Evolutionary conservation across 2,329 filamentous ascomycete species (phyloP).

Genomic region (Pseudocercospora musae): DNA sequence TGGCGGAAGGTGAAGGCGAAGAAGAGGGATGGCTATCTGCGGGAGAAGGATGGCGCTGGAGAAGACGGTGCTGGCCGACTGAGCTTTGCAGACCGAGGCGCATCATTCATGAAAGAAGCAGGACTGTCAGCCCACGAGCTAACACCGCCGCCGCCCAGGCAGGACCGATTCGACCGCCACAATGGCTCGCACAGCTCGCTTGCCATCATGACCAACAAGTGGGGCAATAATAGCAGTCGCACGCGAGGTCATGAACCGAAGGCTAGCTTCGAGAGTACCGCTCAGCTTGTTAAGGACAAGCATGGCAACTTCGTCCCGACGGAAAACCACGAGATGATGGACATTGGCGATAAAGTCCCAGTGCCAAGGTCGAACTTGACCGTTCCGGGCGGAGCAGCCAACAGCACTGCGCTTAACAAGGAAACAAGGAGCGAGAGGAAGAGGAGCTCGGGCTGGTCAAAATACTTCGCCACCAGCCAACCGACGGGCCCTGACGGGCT

Average conservation of each 20-base stretch:
- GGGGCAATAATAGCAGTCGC: constrained; percentile 47
- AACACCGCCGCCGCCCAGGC: constrained; percentile 20
- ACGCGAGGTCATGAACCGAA: constrained; percentile 44
- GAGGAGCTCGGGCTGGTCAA: constrained; percentile 54
- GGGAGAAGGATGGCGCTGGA: constrained; percentile 37
- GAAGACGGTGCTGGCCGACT: constrained; percentile 34
- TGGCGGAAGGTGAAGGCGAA: constrained; percentile 58
- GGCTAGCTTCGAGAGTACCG: constrained; percentile 58
- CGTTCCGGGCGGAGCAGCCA: constrained; percentile 19
- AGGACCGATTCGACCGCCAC: constrained; percentile 12
- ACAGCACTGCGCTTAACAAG: constrained; percentile 30
- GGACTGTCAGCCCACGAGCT: constrained; percentile 40
- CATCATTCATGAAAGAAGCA: constrained; percentile 52
- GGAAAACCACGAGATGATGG: constrained; percentile 44
- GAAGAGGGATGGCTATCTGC: constrained; percentile 42
- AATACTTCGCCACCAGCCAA: constrained; percentile 37
- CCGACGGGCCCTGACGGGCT: constrained; percentile 38
- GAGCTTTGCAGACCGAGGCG: constrained; percentile 52
- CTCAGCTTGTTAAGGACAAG: constrained; percentile 59
- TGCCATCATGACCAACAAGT: constrained; percentile 55
- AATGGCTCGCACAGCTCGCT: constrained; percentile 39
- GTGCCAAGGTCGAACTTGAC: constrained; percentile 16
- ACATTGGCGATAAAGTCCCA: constrained; percentile 41
- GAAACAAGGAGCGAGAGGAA: constrained; percentile 44
- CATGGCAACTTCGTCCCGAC: constrained; percentile 42